Evolutionary conservation across 2,329 filamentous ascomycete genomes (phyloP).

Genomic region (Aspergillus sp.): DNA sequence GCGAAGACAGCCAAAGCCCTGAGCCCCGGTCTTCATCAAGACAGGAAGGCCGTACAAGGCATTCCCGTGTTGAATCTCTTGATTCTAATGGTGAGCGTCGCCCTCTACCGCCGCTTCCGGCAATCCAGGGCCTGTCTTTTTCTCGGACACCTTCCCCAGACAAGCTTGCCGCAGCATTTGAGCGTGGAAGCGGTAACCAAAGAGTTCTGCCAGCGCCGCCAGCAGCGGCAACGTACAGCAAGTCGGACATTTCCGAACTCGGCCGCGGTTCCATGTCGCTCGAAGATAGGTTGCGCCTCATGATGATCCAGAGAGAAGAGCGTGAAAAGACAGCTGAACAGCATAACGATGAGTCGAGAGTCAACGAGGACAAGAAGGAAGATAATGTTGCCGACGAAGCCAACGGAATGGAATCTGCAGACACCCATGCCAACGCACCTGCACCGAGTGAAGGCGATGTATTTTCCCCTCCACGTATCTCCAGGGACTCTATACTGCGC

Average conservation of each 20-base stretch:
- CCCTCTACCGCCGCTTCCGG: slow-evolving; percentile 83
- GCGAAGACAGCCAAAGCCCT: slow-evolving; percentile 66
- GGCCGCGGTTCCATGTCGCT: slow-evolving; percentile 75
- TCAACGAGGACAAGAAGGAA: not conserved
- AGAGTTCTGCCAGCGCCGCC: slow-evolving; percentile 73
- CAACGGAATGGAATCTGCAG: not conserved
- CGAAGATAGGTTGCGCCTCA: slow-evolving; percentile 80
- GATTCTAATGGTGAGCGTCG: slow-evolving; percentile 79
- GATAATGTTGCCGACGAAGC: not conserved
- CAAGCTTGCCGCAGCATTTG: slow-evolving; percentile 68
- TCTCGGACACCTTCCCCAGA: slow-evolving; percentile 58
- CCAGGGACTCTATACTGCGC: slow-evolving; percentile 87
- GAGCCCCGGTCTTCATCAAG: slow-evolving; percentile 52
- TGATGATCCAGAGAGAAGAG: slow-evolving; percentile 69
- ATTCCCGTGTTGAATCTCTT: slow-evolving; percentile 68
- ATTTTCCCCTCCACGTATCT: slow-evolving; percentile 72
- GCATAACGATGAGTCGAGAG: not conserved
- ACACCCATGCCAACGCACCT: slow-evolving; percentile 39
- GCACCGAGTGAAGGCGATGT: slow-evolving; percentile 56
- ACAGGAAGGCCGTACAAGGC: slow-evolving; percentile 30
- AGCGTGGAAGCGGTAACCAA: slow-evolving; percentile 66
- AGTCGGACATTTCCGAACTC: slow-evolving; percentile 76
- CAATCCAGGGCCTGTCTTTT: slow-evolving; percentile 33
- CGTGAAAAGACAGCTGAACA: slow-evolving; percentile 50
- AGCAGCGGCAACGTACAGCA: slow-evolving; percentile 64